Percentiles rank a stretch among this genome's conserved stretches.
phyloP scores from a whole-genome alignment of 768 basidiomycete genomes.

The Boletus speciosus region DNA sequence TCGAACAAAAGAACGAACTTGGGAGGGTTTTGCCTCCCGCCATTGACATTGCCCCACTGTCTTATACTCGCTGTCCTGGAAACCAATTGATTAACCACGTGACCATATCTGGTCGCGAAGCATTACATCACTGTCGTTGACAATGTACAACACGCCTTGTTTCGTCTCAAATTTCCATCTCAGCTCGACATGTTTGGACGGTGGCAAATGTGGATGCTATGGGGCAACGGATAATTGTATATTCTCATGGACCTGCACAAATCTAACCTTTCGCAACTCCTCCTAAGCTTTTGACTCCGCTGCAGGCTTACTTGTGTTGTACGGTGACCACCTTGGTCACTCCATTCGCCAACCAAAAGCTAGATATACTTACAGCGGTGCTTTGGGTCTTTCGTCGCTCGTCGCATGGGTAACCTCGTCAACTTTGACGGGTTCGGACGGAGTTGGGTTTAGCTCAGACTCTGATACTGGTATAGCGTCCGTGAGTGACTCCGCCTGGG shows the following conservation, averaged over 20 bases:
- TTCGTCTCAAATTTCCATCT: background rate
- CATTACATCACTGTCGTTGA: no score
- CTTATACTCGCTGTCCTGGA: slow-evolving; percentile 12
- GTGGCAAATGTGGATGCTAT: background rate
- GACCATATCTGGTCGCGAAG: background rate
- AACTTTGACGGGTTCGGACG: background rate
- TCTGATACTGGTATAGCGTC: background rate
- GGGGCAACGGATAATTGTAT: background rate
- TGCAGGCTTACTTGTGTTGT: background rate
- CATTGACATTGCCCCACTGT: background rate
- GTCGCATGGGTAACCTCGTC: slow-evolving; percentile 5
- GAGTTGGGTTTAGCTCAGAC: background rate
- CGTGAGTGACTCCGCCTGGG: background rate
- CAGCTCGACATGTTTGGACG: background rate
- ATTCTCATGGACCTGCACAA: background rate
- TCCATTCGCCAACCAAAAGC: background rate
- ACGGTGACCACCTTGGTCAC: slow-evolving; percentile 7
- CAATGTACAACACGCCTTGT: background rate
- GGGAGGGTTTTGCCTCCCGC: background rate
- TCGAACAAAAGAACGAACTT: background rate
- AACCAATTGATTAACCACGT: background rate
- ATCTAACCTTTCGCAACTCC: background rate
- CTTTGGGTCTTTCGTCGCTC: slow-evolving; percentile 3
- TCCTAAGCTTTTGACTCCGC: slow-evolving; percentile 9
- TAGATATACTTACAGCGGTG: slow-evolving; percentile 15